Evolutionary conservation across 2,329 filamentous ascomycete genomes (phyloP), one percentile per base, ranked within the genome.

Genomic region (Monosporascus sp.): DNA sequence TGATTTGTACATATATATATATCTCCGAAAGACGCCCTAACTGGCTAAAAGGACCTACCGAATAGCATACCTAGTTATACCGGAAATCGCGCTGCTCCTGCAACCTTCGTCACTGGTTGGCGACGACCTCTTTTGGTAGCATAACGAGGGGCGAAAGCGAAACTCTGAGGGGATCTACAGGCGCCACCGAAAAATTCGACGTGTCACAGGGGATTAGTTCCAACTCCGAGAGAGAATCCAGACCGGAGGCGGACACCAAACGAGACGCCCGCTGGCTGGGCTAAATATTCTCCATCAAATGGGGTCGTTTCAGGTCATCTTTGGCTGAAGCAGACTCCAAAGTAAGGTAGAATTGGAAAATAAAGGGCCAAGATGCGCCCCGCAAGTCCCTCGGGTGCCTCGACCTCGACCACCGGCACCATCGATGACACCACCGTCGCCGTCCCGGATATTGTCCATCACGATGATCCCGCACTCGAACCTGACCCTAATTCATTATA

Each of bases 221-320:
- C 11, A 20, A 24, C 18, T 20, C 9, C 9, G 3, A 43, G 37
- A 5, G 18, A 39, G 8, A 43, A 18, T 4, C 18, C 39, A 24
- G 11, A 43, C 39, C 39, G 4, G 39, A 14, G 18, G 9, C 5
- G 18, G 22, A 18, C 22, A 14, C 39, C 39, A 18, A 43, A 43
- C 9, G 45, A 50, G 54, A 53, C 53, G 54, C 22, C 55, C 50
- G 47, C 53, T 54, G 15, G 54, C 52, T 15, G 57, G 50, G 44
- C 51, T 27, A 52, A 39, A 35, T 54, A 54, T 38, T 31, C 45
- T 24, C 39, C 45, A 27, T 51, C 41, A n/a, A 43, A 43, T 43
- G 39, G 39, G 39, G 39, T 14, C 39, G 17, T 20, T 14, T 43
- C 22, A 11, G 39, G 22, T 43, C 39, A 20, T 43, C 5, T 20